These are phyloP conservation scores for Trichoderma pleuroti DNA, from an alignment of 2,329 filamentous ascomycete species.

Conservation along the genomic window DNA sequence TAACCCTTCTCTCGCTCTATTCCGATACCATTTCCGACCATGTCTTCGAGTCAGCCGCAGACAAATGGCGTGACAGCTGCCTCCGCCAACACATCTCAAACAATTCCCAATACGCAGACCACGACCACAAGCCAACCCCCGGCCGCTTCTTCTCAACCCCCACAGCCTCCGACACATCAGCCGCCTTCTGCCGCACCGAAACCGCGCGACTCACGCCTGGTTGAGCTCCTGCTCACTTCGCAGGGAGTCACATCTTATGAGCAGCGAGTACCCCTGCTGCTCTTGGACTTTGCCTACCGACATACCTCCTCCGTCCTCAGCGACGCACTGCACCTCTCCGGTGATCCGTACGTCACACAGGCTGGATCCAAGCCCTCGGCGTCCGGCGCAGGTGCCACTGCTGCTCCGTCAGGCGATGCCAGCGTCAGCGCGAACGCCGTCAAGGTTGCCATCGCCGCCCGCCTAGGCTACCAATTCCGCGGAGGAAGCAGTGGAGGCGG, in stretches of 20 bases:
- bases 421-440: constrained; percentile 64
- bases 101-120: constrained; percentile 36
- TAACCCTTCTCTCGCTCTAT: not conserved
- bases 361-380: constrained; percentile 52
- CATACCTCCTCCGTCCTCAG: constrained; percentile 69
- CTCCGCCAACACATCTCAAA: constrained; percentile 38
- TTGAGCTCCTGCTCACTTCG: constrained; percentile 75
- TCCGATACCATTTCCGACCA: constrained; percentile 18
- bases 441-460: constrained; percentile 66
- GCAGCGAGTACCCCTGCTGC: constrained; percentile 74
- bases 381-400: constrained; percentile 47
- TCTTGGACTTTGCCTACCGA: constrained; percentile 83
- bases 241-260: constrained; percentile 79
- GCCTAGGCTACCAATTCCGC: constrained; percentile 67
- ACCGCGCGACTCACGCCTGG: constrained; percentile 73
- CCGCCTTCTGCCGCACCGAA: constrained; percentile 45
- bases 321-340: constrained; percentile 65
- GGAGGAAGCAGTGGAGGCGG: constrained; percentile 51
- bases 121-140: constrained; percentile 29
- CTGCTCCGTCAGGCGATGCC: constrained; percentile 48
- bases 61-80: constrained; percentile 51
- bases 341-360: constrained; percentile 63
- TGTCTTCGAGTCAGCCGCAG: constrained; percentile 44
- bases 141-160: constrained; percentile 24
- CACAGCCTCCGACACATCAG: constrained; percentile 23